Conservation (phyloP, 768 basidiomycete genomes). For the Suillus luteus region DNA sequence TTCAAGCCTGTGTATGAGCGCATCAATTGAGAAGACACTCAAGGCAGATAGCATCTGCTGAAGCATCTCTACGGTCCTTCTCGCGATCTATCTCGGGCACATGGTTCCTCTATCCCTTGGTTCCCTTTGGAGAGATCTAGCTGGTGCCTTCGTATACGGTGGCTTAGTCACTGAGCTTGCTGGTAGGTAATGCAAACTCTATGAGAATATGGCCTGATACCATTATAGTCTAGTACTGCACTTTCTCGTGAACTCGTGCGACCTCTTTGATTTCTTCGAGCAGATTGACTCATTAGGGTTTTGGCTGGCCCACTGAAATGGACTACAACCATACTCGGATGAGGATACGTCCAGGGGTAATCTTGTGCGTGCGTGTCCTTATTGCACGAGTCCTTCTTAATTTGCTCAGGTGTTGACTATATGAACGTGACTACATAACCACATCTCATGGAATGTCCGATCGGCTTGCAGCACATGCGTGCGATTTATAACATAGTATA, state of each 20-base stretch:
- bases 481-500: background rate
- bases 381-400: background rate
- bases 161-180: constrained; percentile 64
- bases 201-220: background rate
- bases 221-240: constrained; percentile 65
- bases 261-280: background rate
- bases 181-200: constrained; percentile 39
- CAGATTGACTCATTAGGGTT: background rate
- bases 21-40: constrained; percentile 43
- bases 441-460: background rate
- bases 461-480: constrained; percentile 44
- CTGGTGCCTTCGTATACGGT: constrained; percentile 71
- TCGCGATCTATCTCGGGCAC: constrained; percentile 63
- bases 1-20: constrained; percentile 68
- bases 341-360: constrained; percentile 79
- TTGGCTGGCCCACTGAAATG: constrained; percentile 80
- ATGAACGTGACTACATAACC: constrained; percentile 28
- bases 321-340: constrained; percentile 77
- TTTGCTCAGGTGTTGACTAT: constrained; percentile 57
- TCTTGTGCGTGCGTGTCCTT: constrained; percentile 44
- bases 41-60: background rate
- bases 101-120: constrained; percentile 59
- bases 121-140: constrained; percentile 57
- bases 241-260: constrained; percentile 73
- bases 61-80: constrained; percentile 43